A percentile compares a stretch with the other conserved stretches of the same genome.
These are phyloP conservation scores for Globisporangium solare DNA, from an alignment of 352 stramenopile species.

Conservation along the genomic window DNA sequence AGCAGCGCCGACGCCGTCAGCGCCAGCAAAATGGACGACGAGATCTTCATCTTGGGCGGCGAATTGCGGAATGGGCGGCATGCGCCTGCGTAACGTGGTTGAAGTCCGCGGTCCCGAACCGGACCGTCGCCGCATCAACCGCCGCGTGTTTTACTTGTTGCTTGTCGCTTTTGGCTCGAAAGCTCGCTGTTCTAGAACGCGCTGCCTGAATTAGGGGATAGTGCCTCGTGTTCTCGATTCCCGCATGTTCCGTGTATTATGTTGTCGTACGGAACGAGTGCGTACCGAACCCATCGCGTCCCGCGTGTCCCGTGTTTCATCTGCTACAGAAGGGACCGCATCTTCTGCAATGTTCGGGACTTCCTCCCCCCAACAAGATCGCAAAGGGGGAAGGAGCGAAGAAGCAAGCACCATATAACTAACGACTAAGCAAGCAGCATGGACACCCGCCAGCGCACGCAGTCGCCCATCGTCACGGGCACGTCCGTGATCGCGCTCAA, in stretches of 20 bases:
- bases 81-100: not conserved
- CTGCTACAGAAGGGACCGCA: not conserved
- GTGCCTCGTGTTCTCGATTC: not conserved
- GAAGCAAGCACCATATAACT: not conserved
- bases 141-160: not conserved
- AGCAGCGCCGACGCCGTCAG: slow-evolving; percentile 42
- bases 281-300: not conserved
- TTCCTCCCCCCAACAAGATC: slow-evolving; percentile 11
- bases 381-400: slow-evolving; percentile 9
- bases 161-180: not conserved
- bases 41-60: slow-evolving; percentile 47
- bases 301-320: no score
- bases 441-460: slow-evolving; percentile 76
- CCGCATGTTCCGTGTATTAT: not conserved
- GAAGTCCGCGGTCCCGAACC: no score
- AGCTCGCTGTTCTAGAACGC: slow-evolving; percentile 2
- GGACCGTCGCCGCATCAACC: slow-evolving; percentile 11
- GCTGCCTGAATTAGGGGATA: not conserved
- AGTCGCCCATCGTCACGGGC: slow-evolving; percentile 96
- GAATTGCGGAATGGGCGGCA: slow-evolving; percentile 6
- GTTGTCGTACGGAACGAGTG: not conserved
- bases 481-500: slow-evolving; percentile 96
- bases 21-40: slow-evolving; percentile 24
- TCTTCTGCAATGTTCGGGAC: not conserved
- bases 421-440: slow-evolving; percentile 26